Conservation (phyloP, 2,329 filamentous ascomycete genomes). For the Cyclaneusma minus region DNA sequence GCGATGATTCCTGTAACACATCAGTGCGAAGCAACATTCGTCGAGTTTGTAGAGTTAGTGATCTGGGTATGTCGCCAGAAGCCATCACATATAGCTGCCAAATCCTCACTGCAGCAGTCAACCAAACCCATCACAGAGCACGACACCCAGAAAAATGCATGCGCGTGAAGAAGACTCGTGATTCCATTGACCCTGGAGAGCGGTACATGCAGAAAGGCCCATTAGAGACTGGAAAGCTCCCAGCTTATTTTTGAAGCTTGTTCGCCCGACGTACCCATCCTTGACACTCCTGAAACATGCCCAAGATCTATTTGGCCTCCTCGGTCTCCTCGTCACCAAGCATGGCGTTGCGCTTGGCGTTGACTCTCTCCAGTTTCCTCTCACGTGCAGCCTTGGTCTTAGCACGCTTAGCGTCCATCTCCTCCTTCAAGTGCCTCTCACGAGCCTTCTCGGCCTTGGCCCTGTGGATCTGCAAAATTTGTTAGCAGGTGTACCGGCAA, state of each 20-base stretch:
- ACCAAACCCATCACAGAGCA: no score
- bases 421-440: conserved; percentile 91
- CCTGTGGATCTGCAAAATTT: conserved; percentile 72
- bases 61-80: no score
- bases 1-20: no score
- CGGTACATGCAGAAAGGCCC: conserved; percentile 18
- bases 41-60: no score
- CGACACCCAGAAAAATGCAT: no score
- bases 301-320: conserved; percentile 18
- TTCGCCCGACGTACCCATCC: conserved; percentile 19
- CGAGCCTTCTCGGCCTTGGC: conserved; percentile 99
- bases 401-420: conserved; percentile 99
- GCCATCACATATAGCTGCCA: no score
- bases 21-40: no score
- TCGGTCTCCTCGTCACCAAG: conserved; percentile 49
- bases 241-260: conserved; percentile 16
- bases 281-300: conserved; percentile 8
- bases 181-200: conserved; percentile 20
- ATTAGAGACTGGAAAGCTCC: conserved; percentile 17
- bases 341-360: conserved; percentile 80
- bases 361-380: conserved; percentile 86
- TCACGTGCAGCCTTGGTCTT: conserved; percentile 99
- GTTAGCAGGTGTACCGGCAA: conserved; percentile 10
- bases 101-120: no score
- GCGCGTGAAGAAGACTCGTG: conserved; percentile 9